These are phyloP conservation scores for Medicago truncatula DNA, from an alignment of 306 rosid genomes.

Conservation along the genomic window MtrunA17r5.0-ANR NC_053045.1:42328501-42329000, in stretches of 20 bases:
- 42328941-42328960: conserved; percentile 43
- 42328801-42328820: too few relatives aligned
- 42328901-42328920: neutral
- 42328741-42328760: too few relatives aligned
- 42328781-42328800: too few relatives aligned
- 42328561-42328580: neutral
- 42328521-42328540: neutral
- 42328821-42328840: too few relatives aligned
- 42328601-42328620: conserved; percentile 80
- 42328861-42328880: too few relatives aligned
- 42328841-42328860: too few relatives aligned
- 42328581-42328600: conserved; percentile 63
- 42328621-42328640: conserved; percentile 96
- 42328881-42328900: too few relatives aligned
- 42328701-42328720: conserved; percentile 31
- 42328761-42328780: too few relatives aligned
- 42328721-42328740: neutral
- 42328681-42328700: conserved; percentile 1
- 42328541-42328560: neutral
- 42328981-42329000: conserved; percentile 99
- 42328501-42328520: neutral
- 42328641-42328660: conserved; percentile 82
- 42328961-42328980: conserved; percentile 99
- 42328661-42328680: conserved; percentile 30
- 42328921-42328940: neutral